Percentiles rank a stretch among this genome's conserved stretches.
Evolutionary conservation across 768 basidiomycete genomes (phyloP).

Genomic region (Infundibulicybe gibba): DNA sequence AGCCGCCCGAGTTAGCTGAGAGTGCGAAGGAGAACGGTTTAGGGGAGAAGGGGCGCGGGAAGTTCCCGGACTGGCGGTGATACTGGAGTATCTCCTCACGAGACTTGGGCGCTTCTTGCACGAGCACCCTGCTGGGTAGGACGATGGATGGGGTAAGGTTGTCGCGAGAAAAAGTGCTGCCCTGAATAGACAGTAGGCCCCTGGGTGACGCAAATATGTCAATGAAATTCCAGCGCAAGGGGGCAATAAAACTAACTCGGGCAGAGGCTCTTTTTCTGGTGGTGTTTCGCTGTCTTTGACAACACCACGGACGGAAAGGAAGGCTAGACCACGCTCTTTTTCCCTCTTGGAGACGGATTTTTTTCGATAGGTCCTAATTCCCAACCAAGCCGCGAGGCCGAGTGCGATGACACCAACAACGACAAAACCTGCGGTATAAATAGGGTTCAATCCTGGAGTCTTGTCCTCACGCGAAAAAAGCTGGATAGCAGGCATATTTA

Average conservation of each 20-base stretch:
- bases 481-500: conserved; percentile 15
- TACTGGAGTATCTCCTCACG: conserved; percentile 40
- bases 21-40: conserved; percentile 40
- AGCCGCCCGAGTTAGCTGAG: conserved; percentile 15
- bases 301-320: conserved; percentile 46
- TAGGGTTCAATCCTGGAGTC: conserved; percentile 15
- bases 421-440: conserved; percentile 49
- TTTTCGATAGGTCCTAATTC: conserved; percentile 36
- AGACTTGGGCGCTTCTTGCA: conserved; percentile 25
- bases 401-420: conserved; percentile 38
- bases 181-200: neutral
- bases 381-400: conserved; percentile 38
- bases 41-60: conserved; percentile 35
- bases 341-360: conserved; percentile 31
- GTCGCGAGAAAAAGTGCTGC: conserved; percentile 33
- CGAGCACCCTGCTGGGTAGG: conserved; percentile 48
- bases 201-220: too few species aligned
- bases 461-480: conserved; percentile 10
- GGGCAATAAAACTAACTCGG: neutral
- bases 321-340: conserved; percentile 34
- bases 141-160: conserved; percentile 42
- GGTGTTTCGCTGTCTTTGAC: conserved; percentile 27
- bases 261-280: conserved; percentile 16
- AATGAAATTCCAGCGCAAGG: neutral
- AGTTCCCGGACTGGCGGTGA: conserved; percentile 36